Conservation (phyloP, 2,329 filamentous ascomycete genomes). For the Apiospora kogelbergensis region DNA sequence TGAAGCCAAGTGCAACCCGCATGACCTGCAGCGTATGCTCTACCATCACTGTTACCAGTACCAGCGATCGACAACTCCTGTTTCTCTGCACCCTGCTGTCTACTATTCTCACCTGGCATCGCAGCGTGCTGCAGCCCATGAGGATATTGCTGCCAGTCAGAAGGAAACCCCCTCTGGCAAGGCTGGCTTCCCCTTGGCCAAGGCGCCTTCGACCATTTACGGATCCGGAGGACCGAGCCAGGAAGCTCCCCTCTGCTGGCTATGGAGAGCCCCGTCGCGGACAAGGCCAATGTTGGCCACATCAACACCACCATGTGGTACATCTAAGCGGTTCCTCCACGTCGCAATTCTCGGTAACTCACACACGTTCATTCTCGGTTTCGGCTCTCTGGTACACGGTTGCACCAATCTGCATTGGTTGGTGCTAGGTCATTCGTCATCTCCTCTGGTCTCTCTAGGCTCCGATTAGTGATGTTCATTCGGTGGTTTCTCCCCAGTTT, state of each 20-base stretch:
- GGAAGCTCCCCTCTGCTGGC: slow-evolving; percentile 28
- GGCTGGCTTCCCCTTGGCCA: slow-evolving; percentile 33
- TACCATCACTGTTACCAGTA: slow-evolving; percentile 97
- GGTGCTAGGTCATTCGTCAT: background rate
- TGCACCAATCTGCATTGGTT: background rate
- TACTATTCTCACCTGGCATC: slow-evolving; percentile 96
- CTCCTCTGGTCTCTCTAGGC: background rate
- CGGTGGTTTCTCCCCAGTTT: background rate
- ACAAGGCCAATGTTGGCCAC: slow-evolving; percentile 20
- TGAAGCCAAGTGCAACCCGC: slow-evolving; percentile 66
- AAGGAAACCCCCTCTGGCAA: slow-evolving; percentile 44
- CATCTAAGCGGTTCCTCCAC: slow-evolving; percentile 28
- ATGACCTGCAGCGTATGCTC: slow-evolving; percentile 80
- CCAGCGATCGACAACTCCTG: slow-evolving; percentile 85
- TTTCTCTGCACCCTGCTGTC: slow-evolving; percentile 84
- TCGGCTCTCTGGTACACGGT: background rate
- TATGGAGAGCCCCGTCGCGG: slow-evolving; percentile 23
- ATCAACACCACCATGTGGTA: slow-evolving; percentile 45
- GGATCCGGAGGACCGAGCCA: background rate
- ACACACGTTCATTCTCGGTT: background rate
- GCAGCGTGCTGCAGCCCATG: slow-evolving; percentile 75
- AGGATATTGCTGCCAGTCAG: slow-evolving; percentile 48
- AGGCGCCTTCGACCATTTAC: slow-evolving; percentile 13
- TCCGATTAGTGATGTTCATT: background rate
- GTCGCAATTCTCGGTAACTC: background rate